These are phyloP conservation scores for Lippia alba DNA, from an alignment of 305 asterid species.

Conservation along the genomic window DNA sequence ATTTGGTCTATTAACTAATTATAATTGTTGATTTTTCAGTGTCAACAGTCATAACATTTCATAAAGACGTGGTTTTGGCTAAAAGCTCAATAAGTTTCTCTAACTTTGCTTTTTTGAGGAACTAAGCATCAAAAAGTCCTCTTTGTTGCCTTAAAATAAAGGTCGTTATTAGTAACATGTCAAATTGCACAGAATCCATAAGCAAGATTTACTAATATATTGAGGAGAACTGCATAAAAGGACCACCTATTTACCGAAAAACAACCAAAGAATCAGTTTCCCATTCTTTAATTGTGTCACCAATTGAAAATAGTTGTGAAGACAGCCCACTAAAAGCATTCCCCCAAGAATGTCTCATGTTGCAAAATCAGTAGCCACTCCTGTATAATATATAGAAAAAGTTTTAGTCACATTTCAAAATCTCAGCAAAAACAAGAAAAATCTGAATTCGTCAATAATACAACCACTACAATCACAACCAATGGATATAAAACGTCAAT, in stretches of 20 bases:
- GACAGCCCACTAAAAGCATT: conserved; percentile 88
- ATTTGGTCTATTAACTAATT: too few relatives aligned
- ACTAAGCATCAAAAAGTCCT: conserved; percentile 1
- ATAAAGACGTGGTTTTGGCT: too few relatives aligned
- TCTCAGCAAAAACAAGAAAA: not conserved
- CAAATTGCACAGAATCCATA: not conserved
- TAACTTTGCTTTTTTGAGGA: conserved; percentile 18
- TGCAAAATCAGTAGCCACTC: conserved; percentile 99
- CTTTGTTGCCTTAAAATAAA: not conserved
- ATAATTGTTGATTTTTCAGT: too few relatives aligned
- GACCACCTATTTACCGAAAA: conserved; percentile 8
- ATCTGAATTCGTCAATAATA: not conserved
- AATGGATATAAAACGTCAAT: conserved; percentile 11
- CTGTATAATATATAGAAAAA: conserved; percentile 50
- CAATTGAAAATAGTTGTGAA: conserved; percentile 81
- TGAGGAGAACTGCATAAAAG: too few relatives aligned
- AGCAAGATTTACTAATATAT: too few relatives aligned
- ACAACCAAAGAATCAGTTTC: not conserved
- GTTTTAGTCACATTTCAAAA: conserved; percentile 27
- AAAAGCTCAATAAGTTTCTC: too few relatives aligned
- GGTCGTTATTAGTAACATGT: too few relatives aligned
- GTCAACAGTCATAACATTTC: too few relatives aligned
- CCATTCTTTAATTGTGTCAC: conserved; percentile 88
- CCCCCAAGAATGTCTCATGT: conserved; percentile 92
- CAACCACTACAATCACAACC: not conserved